Evolutionary conservation across 2,329 filamentous ascomycete genomes (phyloP).

Genomic region (Daldinia sp.): DNA sequence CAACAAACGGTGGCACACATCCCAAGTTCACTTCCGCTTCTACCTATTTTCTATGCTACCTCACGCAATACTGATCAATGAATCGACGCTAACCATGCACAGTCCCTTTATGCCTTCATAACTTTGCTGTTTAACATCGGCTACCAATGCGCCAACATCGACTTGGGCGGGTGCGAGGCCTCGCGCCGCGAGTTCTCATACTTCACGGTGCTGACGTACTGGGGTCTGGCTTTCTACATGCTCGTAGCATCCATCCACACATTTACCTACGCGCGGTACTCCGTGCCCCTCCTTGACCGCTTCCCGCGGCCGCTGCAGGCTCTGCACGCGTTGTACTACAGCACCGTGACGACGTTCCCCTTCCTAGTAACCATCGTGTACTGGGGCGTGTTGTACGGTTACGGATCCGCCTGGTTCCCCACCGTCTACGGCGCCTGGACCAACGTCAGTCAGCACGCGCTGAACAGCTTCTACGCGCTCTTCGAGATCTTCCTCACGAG

Average conservation of each 20-base stretch:
- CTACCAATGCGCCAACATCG: slow-evolving; percentile 68
- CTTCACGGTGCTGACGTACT: slow-evolving; percentile 86
- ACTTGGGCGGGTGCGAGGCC: slow-evolving; percentile 57
- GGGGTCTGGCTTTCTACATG: slow-evolving; percentile 85
- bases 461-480: slow-evolving; percentile 79
- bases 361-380: slow-evolving; percentile 78
- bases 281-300: slow-evolving; percentile 65
- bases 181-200: slow-evolving; percentile 76
- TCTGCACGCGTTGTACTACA: slow-evolving; percentile 74
- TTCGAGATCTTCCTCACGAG: slow-evolving; percentile 83
- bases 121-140: slow-evolving; percentile 77
- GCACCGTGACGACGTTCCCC: slow-evolving; percentile 72
- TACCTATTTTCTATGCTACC: not conserved
- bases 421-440: slow-evolving; percentile 68
- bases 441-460: slow-evolving; percentile 78
- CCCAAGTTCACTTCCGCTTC: not conserved
- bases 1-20: not conserved
- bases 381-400: slow-evolving; percentile 75
- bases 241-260: slow-evolving; percentile 76
- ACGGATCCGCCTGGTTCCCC: slow-evolving; percentile 71
- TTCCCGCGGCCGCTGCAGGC: slow-evolving; percentile 73
- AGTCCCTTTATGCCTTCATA: slow-evolving; percentile 74
- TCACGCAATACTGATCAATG: not conserved
- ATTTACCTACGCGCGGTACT: slow-evolving; percentile 70
- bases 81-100: slow-evolving; percentile 12